A percentile compares a stretch with the other conserved stretches of the same genome.
phyloP scores from a whole-genome alignment of 1,284 basidiomycete genomes.

The Taiwanofungus camphoratus region DNA sequence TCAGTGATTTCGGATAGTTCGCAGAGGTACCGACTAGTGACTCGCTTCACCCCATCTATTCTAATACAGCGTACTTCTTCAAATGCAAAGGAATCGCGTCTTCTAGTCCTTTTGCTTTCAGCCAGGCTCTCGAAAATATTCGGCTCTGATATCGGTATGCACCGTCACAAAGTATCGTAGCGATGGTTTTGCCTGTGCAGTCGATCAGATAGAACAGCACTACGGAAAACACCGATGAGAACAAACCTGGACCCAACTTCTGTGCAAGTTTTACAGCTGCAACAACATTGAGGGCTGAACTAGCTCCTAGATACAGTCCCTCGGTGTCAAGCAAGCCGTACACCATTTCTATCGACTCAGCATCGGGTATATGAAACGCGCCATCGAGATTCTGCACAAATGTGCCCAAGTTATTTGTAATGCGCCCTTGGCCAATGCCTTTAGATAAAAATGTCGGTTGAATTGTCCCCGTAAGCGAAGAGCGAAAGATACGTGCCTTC shows the following conservation, averaged over 20 bases:
- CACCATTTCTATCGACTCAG: conserved; percentile 89
- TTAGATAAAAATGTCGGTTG: too few species aligned
- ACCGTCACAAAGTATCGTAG: conserved; percentile 91
- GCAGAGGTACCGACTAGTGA: neutral
- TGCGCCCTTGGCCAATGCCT: conserved; percentile 96
- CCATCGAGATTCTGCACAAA: conserved; percentile 80
- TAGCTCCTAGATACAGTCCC: conserved; percentile 95
- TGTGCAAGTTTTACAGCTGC: conserved; percentile 87
- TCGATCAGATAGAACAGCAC: conserved; percentile 5
- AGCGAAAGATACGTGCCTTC: conserved; percentile 65
- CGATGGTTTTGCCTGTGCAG: conserved; percentile 72
- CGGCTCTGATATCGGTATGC: conserved; percentile 96
- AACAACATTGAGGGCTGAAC: conserved; percentile 92
- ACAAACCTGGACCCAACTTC: conserved; percentile 75
- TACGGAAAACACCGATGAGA: neutral
- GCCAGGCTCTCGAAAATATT: conserved; percentile 94
- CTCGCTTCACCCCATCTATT: conserved; percentile 30
- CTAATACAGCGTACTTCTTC: conserved; percentile 88
- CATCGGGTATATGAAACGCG: conserved; percentile 84
- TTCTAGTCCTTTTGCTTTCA: conserved; percentile 78
- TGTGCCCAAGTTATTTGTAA: conserved; percentile 90
- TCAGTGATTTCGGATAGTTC: neutral
- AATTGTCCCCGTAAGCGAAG: too few species aligned
- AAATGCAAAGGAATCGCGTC: conserved; percentile 80
- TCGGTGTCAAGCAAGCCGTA: conserved; percentile 92